Evolutionary conservation across 257 asterid species (phyloP).

Genomic region (Lithospermum erythrorhizon): DNA sequence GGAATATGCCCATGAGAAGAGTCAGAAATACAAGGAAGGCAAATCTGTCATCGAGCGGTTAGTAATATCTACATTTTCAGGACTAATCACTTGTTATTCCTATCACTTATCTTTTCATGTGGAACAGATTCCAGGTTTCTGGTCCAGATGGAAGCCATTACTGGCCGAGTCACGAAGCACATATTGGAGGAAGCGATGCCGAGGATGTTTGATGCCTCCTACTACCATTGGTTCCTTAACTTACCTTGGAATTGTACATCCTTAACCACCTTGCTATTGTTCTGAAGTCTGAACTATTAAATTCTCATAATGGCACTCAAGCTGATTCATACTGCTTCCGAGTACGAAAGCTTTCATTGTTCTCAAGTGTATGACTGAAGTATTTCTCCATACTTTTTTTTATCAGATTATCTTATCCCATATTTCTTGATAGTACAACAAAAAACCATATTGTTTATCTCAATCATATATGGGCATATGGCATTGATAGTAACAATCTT

Average conservation of each 20-base stretch:
- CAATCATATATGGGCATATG: neutral
- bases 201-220: constrained; percentile 38
- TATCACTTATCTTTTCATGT: neutral
- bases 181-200: constrained; percentile 41
- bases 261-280: no score
- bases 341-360: no score
- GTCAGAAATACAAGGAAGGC: constrained; percentile 92
- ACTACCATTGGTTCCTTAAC: neutral
- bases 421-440: no score
- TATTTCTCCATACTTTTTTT: no score
- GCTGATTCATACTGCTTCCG: no score
- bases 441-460: neutral
- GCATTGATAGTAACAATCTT: no score
- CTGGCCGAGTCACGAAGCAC: constrained; percentile 42
- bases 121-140: constrained; percentile 52
- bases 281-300: no score
- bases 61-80: constrained; percentile 7
- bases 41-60: constrained; percentile 91
- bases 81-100: neutral
- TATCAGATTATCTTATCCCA: no score
- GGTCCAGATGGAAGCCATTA: constrained; percentile 76
- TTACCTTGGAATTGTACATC: no score
- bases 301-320: no score
- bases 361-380: no score
- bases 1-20: constrained; percentile 66